Percentiles rank a stretch among this genome's conserved stretches.
These are phyloP conservation scores for Emydomyces testavorans DNA, from an alignment of 2,329 filamentous ascomycete species.

Conservation along the genomic window DNA sequence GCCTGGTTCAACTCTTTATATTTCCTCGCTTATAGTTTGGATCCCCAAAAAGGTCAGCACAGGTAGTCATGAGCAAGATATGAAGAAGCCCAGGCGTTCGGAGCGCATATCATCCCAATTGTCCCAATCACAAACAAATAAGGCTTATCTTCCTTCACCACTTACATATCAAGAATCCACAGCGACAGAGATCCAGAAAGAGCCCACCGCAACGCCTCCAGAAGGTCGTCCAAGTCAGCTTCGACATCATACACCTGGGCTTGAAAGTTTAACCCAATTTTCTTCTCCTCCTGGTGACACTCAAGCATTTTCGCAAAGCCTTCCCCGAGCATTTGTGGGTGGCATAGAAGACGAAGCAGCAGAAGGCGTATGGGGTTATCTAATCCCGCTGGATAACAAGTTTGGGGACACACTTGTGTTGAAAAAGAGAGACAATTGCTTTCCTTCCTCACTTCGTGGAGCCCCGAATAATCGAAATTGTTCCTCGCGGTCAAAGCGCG, in stretches of 20 bases:
- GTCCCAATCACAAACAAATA: conserved; percentile 39
- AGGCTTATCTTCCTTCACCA: conserved; percentile 67
- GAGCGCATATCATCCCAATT: conserved; percentile 55
- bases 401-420: conserved; percentile 62
- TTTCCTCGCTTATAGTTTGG: conserved; percentile 16
- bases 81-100: conserved; percentile 79
- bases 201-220: conserved; percentile 59
- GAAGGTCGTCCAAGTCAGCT: conserved; percentile 47
- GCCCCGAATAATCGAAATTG: conserved; percentile 28
- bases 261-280: conserved; percentile 30
- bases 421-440: conserved; percentile 60
- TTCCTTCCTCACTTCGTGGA: conserved; percentile 39
- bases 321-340: conserved; percentile 59
- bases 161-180: conserved; percentile 58
- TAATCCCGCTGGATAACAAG: conserved; percentile 66
- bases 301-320: conserved; percentile 69
- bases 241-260: conserved; percentile 30
- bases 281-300: conserved; percentile 64
- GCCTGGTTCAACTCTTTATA: conserved; percentile 14
- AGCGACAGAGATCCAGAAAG: conserved; percentile 52
- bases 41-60: conserved; percentile 36
- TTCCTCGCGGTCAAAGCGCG: conserved; percentile 27
- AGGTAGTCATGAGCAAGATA: conserved; percentile 48
- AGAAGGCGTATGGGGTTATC: conserved; percentile 91
- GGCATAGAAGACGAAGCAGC: conserved; percentile 74